A percentile compares a stretch with the other conserved stretches of the same genome.
Evolutionary conservation across 345 rosid genomes (phyloP).

Genomic region (Eucalyptus globulus): DNA sequence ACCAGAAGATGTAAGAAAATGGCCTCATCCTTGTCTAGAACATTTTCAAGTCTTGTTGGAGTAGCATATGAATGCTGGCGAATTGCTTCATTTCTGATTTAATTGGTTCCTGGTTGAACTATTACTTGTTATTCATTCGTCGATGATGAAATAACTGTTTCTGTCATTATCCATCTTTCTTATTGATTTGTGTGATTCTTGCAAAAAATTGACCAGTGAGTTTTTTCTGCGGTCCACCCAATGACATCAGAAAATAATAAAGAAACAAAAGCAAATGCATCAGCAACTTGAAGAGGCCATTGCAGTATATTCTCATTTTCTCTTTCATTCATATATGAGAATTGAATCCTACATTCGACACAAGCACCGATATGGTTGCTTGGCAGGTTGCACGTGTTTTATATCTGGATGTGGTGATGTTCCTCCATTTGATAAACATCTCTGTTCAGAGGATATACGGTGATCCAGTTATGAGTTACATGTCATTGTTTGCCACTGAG

Average conservation of each 20-base stretch:
- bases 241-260: neutral
- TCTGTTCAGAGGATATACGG: neutral
- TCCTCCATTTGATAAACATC: neutral
- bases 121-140: neutral
- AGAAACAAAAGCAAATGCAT: neutral
- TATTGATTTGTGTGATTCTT: neutral
- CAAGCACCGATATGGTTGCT: neutral
- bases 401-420: neutral
- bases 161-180: neutral
- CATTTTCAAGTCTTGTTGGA: neutral
- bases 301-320: neutral
- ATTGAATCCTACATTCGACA: neutral
- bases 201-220: neutral
- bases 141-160: neutral
- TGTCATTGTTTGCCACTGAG: neutral
- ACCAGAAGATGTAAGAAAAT: neutral
- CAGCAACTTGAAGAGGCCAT: neutral
- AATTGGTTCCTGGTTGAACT: neutral
- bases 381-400: neutral
- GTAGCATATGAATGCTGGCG: neutral
- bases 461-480: neutral
- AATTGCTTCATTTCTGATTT: neutral
- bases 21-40: neutral
- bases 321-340: neutral
- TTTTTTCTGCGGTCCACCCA: neutral